Conservation (phyloP, 2,329 filamentous ascomycete genomes). For the Fusarium acutatum region DNA sequence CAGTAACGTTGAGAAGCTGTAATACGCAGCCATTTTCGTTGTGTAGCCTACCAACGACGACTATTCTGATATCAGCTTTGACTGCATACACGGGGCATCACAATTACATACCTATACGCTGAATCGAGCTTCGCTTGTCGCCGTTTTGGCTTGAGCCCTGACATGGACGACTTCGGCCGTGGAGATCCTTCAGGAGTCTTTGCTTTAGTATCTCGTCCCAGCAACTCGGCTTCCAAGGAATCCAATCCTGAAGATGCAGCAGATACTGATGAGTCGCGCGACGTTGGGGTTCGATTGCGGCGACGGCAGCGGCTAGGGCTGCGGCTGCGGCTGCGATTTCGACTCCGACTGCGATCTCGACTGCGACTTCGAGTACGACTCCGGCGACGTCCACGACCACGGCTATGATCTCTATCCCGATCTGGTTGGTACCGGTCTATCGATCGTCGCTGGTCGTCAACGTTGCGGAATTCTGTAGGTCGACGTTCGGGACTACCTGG, state of each 20-base stretch:
- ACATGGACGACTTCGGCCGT: slow-evolving; percentile 32
- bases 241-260: slow-evolving; percentile 49
- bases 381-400: neutral
- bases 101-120: slow-evolving; percentile 47
- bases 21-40: neutral
- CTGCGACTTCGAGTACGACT: slow-evolving; percentile 5
- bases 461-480: slow-evolving; percentile 6
- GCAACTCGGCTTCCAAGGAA: slow-evolving; percentile 50
- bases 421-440: slow-evolving; percentile 23
- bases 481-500: slow-evolving; percentile 20
- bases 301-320: slow-evolving; percentile 10
- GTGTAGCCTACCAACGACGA: slow-evolving; percentile 47
- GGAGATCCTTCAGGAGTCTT: slow-evolving; percentile 40
- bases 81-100: no score
- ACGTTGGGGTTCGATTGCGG: slow-evolving; percentile 38
- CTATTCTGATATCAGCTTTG: slow-evolving; percentile 37
- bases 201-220: slow-evolving; percentile 46
- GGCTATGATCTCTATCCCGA: slow-evolving; percentile 15
- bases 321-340: neutral
- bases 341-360: neutral
- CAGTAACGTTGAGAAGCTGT: slow-evolving; percentile 8
- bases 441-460: slow-evolving; percentile 27
- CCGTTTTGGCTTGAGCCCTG: slow-evolving; percentile 41
- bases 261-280: slow-evolving; percentile 44
- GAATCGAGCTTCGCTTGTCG: slow-evolving; percentile 49